Base-by-base conservation (phyloP, 306 rosid species). In the Vigna trinervia region DNA sequence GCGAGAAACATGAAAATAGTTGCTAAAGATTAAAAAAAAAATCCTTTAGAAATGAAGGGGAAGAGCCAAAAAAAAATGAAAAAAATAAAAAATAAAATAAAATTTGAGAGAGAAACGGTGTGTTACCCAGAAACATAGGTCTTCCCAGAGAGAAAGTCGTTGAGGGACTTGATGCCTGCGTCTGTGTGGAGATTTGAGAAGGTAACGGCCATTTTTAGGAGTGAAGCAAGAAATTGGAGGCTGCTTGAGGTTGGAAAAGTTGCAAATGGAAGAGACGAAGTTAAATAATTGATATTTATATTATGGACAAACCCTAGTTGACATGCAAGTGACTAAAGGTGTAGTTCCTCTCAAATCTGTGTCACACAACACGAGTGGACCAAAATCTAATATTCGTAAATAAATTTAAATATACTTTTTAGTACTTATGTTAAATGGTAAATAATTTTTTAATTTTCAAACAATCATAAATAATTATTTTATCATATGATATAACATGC, bases 131-230 rank as follows among this genome's bases (percentile, higher is more conserved):
- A 88, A 71, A 90, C 73, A 69, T 81, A 88, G 66, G 87, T 11
- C 50, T 90, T 90, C 2, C 84, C 88, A 39, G 89, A 74, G n/a
- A 90, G 89, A 74, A 75, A 77, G 1, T 32, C 71, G 9, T 90
- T 83, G 5, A 88, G 92, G 50, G 90, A 76, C 51, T 90, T 86
- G 84, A 90, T 86, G 17, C 95, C 95, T 4, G 89, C 76, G 5
- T 90, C 92, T 12, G 88, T 77, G 87, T 90, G 82, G 57, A 90
- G 95, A 90, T 90, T 77, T 60, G 92, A 76, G 84, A 90, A 88
- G 48, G 89, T 74, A 47, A 88, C 73, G 17, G 95, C 89, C 92
- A 90, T 90, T 13, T 54, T 26, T 23, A 3, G 53, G 58, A 47
- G 52, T 23, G 43, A 20, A 47, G 12, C 12, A 4, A 12, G 61